A percentile compares a stretch with the other conserved stretches of the same genome.
phyloP scores from a whole-genome alignment of 1,139 yeast genomes.

The Suhomyces wounanorum region DNA sequence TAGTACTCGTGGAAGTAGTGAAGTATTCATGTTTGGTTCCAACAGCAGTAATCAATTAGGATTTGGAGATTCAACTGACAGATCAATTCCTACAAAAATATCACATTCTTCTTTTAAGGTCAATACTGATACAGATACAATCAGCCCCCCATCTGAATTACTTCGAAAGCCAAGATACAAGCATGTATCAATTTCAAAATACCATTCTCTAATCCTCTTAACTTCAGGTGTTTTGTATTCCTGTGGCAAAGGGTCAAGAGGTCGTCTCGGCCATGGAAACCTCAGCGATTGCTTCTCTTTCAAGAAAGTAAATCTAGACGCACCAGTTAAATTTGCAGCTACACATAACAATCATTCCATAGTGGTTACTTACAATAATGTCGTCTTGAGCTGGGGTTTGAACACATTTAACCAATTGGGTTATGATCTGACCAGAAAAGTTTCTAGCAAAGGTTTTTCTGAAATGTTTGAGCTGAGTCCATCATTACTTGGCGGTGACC shows the following conservation, averaged over 20 bases:
- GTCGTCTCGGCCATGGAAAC: conserved; percentile 64
- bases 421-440: conserved; percentile 35
- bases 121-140: neutral
- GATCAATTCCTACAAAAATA: conserved; percentile 38
- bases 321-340: conserved; percentile 38
- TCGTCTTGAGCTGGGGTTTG: conserved; percentile 77
- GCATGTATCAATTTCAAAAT: conserved; percentile 57
- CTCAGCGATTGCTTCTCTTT: conserved; percentile 39
- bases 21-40: conserved; percentile 63
- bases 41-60: conserved; percentile 69
- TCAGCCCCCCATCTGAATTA: conserved; percentile 12
- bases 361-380: conserved; percentile 50
- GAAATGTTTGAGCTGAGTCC: conserved; percentile 52
- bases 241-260: conserved; percentile 72
- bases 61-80: conserved; percentile 65
- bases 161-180: conserved; percentile 45
- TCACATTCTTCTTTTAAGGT: conserved; percentile 24
- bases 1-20: conserved; percentile 55
- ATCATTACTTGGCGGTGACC: conserved; percentile 49
- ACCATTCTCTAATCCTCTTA: conserved; percentile 65
- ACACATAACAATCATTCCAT: conserved; percentile 71
- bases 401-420: conserved; percentile 72
- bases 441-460: conserved; percentile 18
- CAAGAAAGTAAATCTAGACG: conserved; percentile 34
- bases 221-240: conserved; percentile 55